Evolutionary conservation across 1,284 basidiomycete species (phyloP).

Genomic region (Cutaneotrichosporon arboriforme): DNA sequence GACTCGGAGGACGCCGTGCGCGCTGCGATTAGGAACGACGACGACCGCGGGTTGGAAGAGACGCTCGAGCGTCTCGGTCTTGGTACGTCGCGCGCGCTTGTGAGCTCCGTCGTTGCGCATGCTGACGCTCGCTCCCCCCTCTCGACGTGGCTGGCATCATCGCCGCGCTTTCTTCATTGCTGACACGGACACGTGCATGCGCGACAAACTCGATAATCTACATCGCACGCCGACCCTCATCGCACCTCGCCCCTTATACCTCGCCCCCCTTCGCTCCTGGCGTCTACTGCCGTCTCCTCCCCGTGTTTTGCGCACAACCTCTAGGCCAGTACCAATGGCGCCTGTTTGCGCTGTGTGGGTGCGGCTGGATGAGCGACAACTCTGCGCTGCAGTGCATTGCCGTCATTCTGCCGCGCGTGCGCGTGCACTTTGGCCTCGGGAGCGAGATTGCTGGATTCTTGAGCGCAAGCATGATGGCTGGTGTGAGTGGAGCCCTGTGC

Average conservation of each 20-base stretch:
- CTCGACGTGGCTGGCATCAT: too few species aligned
- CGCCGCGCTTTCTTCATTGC: too few species aligned
- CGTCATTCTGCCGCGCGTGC: slow-evolving; percentile 86
- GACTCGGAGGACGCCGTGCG: slow-evolving; percentile 6
- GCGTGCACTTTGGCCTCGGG: slow-evolving; percentile 66
- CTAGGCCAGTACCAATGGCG: slow-evolving; percentile 29
- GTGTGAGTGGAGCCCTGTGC: slow-evolving; percentile 50
- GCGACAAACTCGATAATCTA: too few species aligned
- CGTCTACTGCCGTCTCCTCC: background rate
- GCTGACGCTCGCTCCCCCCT: background rate
- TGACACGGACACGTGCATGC: too few species aligned
- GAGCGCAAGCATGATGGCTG: slow-evolving; percentile 40
- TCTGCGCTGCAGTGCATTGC: slow-evolving; percentile 52
- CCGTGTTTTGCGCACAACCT: background rate
- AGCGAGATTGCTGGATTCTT: slow-evolving; percentile 35
- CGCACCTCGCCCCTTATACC: too few species aligned
- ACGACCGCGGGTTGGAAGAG: slow-evolving; percentile 67
- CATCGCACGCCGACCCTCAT: too few species aligned
- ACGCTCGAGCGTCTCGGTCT: slow-evolving; percentile 86
- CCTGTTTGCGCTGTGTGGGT: slow-evolving; percentile 60
- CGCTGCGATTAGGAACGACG: background rate
- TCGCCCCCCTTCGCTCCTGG: background rate
- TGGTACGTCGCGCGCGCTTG: slow-evolving; percentile 64
- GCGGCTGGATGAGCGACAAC: slow-evolving; percentile 60
- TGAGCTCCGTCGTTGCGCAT: too few species aligned